Evolutionary conservation across 371 early-diverging fungal genomes (phyloP), one percentile per base, ranked within the genome.

Genomic region (Syncephalis plumigaleata): DNA sequence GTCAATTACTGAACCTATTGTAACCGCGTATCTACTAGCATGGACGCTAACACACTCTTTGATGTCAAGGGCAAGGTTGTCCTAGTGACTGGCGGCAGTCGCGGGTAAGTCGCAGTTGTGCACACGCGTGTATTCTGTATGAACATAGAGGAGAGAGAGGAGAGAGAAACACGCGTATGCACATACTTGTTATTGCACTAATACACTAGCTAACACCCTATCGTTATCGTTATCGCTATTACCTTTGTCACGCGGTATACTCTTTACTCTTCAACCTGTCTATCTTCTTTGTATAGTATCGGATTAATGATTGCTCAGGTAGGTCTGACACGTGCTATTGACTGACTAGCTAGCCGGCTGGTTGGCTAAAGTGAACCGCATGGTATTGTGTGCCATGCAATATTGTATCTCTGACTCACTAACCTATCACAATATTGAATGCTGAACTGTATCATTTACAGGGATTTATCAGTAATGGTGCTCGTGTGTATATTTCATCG

Each of bases 11-110:
- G 11, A 4, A 7, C 4, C 31, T 31, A 31, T 11, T 31, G 11
- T 11, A 7, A 31, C 31, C 11, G 11, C 31, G 4, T 31, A 31
- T 11, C 11, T 31, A 31, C 13, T 22, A 9, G 2, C 31, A 51
- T 44, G 45, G 50, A 51, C 9, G 27, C 40, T 3, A 42, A 43
- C 21, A 44, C 48, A 1, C 71, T 92, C 18, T 90, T 89, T 55
- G 64, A 64, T 21, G 86, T 91, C 45, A 72, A 79, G 52, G 83
- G 72, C 55, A 91, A 90, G 63, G 81, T 91, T 3, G 91, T 86
- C 11, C 70, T 93, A 24, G 80, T 93, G 17, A 93, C 91, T 16
- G 93, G 93, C 46, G 93, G 93, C 23, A 77, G 81, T 40, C 68
- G 81, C 42, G 85, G 84, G 66, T 70, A 58, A 46, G 18, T 9